Evolutionary conservation across 2,329 filamentous ascomycete genomes (phyloP), one percentile per base, ranked within the genome.

Genomic region (Penicillium sumatraense): DNA sequence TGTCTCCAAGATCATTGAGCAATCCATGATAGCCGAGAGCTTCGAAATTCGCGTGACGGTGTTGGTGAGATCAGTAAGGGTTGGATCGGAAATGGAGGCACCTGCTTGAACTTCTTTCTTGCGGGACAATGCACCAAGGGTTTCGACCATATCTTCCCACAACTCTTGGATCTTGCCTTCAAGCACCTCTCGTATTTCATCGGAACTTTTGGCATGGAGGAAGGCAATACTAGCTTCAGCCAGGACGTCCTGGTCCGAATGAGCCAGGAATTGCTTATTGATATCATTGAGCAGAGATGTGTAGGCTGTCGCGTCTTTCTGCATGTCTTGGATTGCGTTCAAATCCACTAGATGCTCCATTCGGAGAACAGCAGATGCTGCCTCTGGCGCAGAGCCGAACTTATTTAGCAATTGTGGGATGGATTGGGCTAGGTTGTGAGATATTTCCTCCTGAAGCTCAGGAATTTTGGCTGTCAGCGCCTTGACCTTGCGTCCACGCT

Each of bases 371-470:
- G 90, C 86, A 9, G 91, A 90, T 1, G 93, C 92, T 21, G 93
- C 93, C 66, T 89, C 87, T 14, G 95, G 89, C 24, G 90, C 84
- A n/a, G 93, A 90, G 5, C 95, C 93, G 65, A 92, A 99, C 70
- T 97, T 98, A 75, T 89, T 96, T 49, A 99, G 80, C 2, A 99
- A 83, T 60, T 86, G 87, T 0, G 95, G 95, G 51, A 98, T 93
- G 13, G 90, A 81, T 33, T 83, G 81, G 8, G 91, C 90, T 33
- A 99, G 81, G 63, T 89, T 86, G 45, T 92, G 82, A 2, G 91
- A 91, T 31, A 89, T 87, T 46, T 89, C 86, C 66, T 96, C 92
- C 59, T 91, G 89, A 23, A 87, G 83, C 56, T 93, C 89, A 5
- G 81, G 76, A 16, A 81, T 75, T 55, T 91, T 86, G 20, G 85